Evolutionary conservation across 768 basidiomycete species (phyloP).

Genomic region (Pulveroboletus frians): DNA sequence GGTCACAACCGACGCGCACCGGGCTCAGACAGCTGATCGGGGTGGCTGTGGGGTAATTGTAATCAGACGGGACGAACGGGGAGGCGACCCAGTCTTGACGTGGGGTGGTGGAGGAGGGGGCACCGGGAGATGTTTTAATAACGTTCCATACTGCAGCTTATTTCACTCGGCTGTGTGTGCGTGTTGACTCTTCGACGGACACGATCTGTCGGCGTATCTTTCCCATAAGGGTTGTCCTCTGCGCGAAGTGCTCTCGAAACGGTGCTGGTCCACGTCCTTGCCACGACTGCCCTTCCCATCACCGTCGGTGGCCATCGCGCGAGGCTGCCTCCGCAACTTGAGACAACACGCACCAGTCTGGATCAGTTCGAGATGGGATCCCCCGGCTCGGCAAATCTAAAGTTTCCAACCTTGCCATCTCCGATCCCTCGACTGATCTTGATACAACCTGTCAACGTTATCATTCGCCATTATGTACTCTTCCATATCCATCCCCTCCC

Average conservation of each 20-base stretch:
- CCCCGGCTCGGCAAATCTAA: slow-evolving; percentile 29
- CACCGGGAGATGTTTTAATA: slow-evolving; percentile 19
- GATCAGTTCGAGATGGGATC: slow-evolving; percentile 14
- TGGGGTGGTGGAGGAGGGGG: slow-evolving; percentile 7
- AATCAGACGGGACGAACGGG: slow-evolving; percentile 20
- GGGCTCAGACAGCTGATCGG: slow-evolving; percentile 27
- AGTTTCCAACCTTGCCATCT: slow-evolving; percentile 26
- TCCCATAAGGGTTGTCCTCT: slow-evolving; percentile 29
- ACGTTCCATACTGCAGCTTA: slow-evolving; percentile 12
- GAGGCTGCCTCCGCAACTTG: slow-evolving; percentile 2
- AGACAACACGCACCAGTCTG: slow-evolving; percentile 2
- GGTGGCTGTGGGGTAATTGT: slow-evolving; percentile 32
- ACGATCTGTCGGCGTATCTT: slow-evolving; percentile 27
- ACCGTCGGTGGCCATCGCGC: slow-evolving; percentile 26
- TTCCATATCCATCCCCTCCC: slow-evolving; percentile 13
- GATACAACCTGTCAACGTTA: slow-evolving; percentile 28
- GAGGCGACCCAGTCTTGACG: too few relatives aligned
- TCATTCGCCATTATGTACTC: slow-evolving; percentile 25
- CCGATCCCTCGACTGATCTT: slow-evolving; percentile 28
- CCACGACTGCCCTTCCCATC: slow-evolving; percentile 19
- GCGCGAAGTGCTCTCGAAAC: slow-evolving; percentile 17
- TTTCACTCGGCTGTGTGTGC: slow-evolving; percentile 25
- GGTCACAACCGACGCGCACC: slow-evolving; percentile 32
- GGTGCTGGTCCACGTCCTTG: slow-evolving; percentile 15
- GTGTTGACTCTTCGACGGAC: slow-evolving; percentile 25